Conservation (phyloP, 306 rosid genomes). For the Inga oerstediana region DNA sequence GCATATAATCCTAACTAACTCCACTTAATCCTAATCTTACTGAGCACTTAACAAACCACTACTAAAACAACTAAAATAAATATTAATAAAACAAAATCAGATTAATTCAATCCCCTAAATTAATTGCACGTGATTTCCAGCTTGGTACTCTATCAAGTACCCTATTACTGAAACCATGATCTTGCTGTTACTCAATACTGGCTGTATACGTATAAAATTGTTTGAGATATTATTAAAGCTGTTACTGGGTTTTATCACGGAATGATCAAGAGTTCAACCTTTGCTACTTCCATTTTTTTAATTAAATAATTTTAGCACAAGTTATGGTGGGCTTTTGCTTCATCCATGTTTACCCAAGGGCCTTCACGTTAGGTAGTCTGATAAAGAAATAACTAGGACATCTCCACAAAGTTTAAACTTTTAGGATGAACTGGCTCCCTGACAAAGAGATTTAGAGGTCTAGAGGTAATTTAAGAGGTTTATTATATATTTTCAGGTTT, state of each 20-base stretch:
- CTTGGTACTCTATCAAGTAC: too few species aligned
- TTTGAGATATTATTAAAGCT: not conserved
- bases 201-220: not conserved
- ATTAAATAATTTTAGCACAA: not conserved
- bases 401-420: not conserved
- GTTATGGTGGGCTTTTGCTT: not conserved
- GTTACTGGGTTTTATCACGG: not conserved
- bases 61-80: too few species aligned
- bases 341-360: not conserved
- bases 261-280: not conserved
- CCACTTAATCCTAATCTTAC: too few species aligned
- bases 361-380: not conserved
- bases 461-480: not conserved
- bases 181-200: not conserved
- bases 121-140: too few species aligned
- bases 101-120: too few species aligned
- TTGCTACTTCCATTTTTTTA: not conserved
- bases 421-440: not conserved
- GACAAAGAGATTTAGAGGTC: not conserved
- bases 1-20: too few species aligned
- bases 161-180: not conserved
- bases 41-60: too few species aligned
- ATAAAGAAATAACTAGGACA: not conserved
- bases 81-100: too few species aligned
- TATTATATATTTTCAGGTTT: not conserved